Percentiles rank a stretch among this genome's conserved stretches.
phyloP scores from a whole-genome alignment of 768 basidiomycete species.

The Erythrobasidium yunnanense region DNA sequence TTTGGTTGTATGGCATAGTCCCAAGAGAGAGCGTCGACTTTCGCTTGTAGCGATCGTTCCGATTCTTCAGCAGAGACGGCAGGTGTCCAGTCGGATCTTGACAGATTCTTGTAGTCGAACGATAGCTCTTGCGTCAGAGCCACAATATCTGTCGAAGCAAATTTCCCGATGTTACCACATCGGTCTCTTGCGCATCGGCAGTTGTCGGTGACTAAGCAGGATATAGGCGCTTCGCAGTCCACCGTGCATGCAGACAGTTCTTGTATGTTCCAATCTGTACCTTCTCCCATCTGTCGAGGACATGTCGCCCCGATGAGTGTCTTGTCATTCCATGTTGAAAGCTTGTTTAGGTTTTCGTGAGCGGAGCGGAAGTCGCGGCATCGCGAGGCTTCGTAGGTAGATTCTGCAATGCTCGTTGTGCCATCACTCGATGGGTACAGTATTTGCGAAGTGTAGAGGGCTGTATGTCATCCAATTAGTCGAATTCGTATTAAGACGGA shows the following conservation, averaged over 20 bases:
- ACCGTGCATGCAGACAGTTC: slow-evolving; percentile 31
- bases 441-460: slow-evolving; percentile 36
- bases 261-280: slow-evolving; percentile 28
- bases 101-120: background rate
- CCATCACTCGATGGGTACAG: slow-evolving; percentile 35
- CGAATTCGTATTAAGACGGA: background rate
- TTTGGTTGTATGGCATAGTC: slow-evolving; percentile 33
- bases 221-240: slow-evolving; percentile 35
- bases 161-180: slow-evolving; percentile 28
- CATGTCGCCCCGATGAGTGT: background rate
- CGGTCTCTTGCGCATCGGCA: slow-evolving; percentile 36
- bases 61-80: background rate
- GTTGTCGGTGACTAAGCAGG: slow-evolving; percentile 33
- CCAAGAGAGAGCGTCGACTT: slow-evolving; percentile 31
- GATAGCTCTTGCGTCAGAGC: background rate
- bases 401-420: slow-evolving; percentile 31
- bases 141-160: too few species aligned
- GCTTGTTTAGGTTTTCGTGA: slow-evolving; percentile 29
- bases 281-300: slow-evolving; percentile 24
- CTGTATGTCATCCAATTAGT: background rate
- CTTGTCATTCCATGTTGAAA: slow-evolving; percentile 16
- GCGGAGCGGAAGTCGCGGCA: slow-evolving; percentile 32
- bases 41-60: slow-evolving; percentile 10
- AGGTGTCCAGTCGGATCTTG: background rate
- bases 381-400: slow-evolving; percentile 32